These are phyloP conservation scores for Letharia lupina DNA, from an alignment of 495 filamentous ascomycete species.

Conservation along the genomic window DNA sequence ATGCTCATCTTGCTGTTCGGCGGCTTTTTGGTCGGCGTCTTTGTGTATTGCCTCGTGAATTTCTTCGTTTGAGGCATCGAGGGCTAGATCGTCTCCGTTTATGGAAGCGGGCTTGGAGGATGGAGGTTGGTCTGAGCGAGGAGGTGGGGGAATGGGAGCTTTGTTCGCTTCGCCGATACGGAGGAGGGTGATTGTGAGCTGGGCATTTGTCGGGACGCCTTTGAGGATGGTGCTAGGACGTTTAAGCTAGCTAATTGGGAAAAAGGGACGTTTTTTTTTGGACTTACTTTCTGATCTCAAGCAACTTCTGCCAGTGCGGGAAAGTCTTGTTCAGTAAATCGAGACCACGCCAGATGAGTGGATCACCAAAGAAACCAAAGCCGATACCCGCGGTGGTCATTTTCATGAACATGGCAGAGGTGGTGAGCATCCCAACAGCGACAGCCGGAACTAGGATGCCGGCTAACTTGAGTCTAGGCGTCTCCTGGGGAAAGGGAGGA, in stretches of 20 bases:
- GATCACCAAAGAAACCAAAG: slow-evolving; percentile 73
- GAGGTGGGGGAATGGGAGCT: slow-evolving; percentile 73
- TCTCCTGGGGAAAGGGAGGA: slow-evolving; percentile 60
- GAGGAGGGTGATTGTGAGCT: slow-evolving; percentile 75
- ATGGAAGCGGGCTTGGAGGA: slow-evolving; percentile 39
- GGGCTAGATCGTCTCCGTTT: slow-evolving; percentile 26
- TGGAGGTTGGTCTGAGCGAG: slow-evolving; percentile 45
- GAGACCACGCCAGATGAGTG: slow-evolving; percentile 52
- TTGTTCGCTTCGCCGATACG: slow-evolving; percentile 79
- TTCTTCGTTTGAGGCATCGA: slow-evolving; percentile 26
- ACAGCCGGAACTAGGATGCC: slow-evolving; percentile 50
- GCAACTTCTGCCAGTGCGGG: slow-evolving; percentile 66
- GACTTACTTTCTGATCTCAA: slow-evolving; percentile 58
- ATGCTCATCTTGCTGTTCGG: slow-evolving; percentile 30
- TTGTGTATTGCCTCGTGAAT: slow-evolving; percentile 29
- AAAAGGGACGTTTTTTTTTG: neutral
- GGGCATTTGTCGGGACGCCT: slow-evolving; percentile 83
- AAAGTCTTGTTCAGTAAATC: slow-evolving; percentile 55
- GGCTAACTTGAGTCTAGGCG: slow-evolving; percentile 55
- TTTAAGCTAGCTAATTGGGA: neutral
- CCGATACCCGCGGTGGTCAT: slow-evolving; percentile 55
- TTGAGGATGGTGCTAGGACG: slow-evolving; percentile 60
- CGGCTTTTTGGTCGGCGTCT: slow-evolving; percentile 28
- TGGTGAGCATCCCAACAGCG: slow-evolving; percentile 50
- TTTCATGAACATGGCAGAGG: slow-evolving; percentile 70